Base-by-base conservation (phyloP, 2,329 filamentous ascomycete genomes). In the Arthrocladium fulminans region DNA sequence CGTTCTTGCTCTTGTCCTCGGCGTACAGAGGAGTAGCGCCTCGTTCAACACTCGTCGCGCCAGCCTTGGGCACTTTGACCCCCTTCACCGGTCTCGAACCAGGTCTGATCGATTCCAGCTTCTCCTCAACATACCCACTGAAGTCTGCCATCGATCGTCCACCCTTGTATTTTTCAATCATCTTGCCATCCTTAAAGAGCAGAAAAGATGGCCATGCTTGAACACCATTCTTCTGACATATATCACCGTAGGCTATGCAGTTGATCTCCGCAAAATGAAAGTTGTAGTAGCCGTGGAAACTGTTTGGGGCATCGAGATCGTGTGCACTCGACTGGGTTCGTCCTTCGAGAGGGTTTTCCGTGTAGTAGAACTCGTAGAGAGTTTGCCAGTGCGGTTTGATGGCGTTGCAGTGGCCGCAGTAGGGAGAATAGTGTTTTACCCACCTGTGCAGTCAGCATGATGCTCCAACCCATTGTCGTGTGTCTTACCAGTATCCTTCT, bases 351-450 rank as follows among this genome's bases (percentile, higher is more conserved):
- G 84, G 83, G 59, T 88, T 83, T 30, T 87, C 92, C 30, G 89
- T 96, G 54, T 71, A 81, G 71, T 96, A 98, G 67, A 83, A 96
- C 70, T 98, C 92, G 73, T 97, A 95, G 12, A 90, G 67, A 3
- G 89, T 96, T 68, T 97, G 88, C 74, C 81, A 96, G 44, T 80
- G 83, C 6, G 92, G 92, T 45, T 86, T 88, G 61, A 88, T 86
- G 43, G 76, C 73, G 63, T 76, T 76, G 70, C 89, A 96, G 66
- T 95, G 88, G 40, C 75, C 75, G 66, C 73, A 76, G 27, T 64
- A 63, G 30, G 73, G 73, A 39, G 74, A 76, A 53, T 70, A 74
- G 53, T 73, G 67, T 59, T 76, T 76, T 23, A 76, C 63, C 54
- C 75, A 70, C 72, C 72, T 74, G 52, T 7, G 24, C 22, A 20